A percentile compares a stretch with the other conserved stretches of the same genome.
phyloP scores from a whole-genome alignment of 352 stramenopile species.

The Phytophthora meadii region DNA sequence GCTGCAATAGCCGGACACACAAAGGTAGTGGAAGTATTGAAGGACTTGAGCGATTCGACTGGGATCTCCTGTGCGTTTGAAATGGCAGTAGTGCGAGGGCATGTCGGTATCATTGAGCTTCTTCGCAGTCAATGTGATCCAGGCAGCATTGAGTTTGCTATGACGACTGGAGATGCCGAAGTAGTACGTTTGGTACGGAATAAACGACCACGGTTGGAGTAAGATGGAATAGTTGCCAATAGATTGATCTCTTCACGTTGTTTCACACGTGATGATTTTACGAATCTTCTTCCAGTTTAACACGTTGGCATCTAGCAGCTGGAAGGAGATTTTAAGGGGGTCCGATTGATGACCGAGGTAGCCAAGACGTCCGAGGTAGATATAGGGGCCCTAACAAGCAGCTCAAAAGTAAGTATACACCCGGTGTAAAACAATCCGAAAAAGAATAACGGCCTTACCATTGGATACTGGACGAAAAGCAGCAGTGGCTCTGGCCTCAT shows the following conservation, averaged over 20 bases:
- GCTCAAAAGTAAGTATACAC: constrained; percentile 3
- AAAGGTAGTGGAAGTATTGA: constrained; percentile 7
- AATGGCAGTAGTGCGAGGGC: constrained; percentile 14
- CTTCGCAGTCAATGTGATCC: constrained; percentile 14
- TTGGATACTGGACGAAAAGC: constrained; percentile 39
- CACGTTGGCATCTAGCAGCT: constrained; percentile 57
- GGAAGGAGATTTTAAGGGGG: constrained; percentile 69
- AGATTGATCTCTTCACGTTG: too few species aligned
- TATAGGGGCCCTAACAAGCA: constrained; percentile 49
- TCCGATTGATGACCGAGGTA: constrained; percentile 49
- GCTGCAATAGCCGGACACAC: constrained; percentile 13
- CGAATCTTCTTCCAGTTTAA: constrained; percentile 37
- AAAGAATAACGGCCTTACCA: constrained; percentile 11
- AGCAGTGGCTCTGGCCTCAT: constrained; percentile 16
- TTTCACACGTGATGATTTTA: not conserved
- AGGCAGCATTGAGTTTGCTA: constrained; percentile 10
- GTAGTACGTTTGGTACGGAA: constrained; percentile 9
- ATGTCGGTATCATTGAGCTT: constrained; percentile 1
- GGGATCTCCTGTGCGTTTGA: constrained; percentile 23
- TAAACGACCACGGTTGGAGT: constrained; percentile 15
- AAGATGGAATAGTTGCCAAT: not conserved
- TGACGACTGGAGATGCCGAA: constrained; percentile 9
- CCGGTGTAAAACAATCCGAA: not conserved
- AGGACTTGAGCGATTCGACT: constrained; percentile 4
- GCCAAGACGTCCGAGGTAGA: constrained; percentile 74